A percentile compares a stretch with the other conserved stretches of the same genome.
Conservation (phyloP, 371 early-diverging fungal species). For the Sporodiniella umbellata region DNA sequence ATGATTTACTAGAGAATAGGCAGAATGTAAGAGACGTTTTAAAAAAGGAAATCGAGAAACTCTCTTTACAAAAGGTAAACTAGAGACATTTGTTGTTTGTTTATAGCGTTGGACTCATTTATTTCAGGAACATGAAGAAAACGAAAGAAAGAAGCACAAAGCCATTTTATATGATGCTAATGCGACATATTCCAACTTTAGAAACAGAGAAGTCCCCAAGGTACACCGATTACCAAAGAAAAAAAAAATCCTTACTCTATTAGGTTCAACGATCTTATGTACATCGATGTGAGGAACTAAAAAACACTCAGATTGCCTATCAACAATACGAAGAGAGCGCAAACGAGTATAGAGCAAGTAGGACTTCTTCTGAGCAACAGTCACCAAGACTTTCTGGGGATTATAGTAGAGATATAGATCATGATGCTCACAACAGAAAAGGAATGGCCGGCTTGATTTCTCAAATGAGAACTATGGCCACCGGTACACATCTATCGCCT, state of each 20-base stretch:
- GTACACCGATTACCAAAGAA: constrained; percentile 11
- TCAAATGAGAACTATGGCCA: constrained; percentile 35
- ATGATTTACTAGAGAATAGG: constrained; percentile 22
- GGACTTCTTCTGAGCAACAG: constrained; percentile 16
- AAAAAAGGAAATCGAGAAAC: constrained; percentile 14
- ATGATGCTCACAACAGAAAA: constrained; percentile 18
- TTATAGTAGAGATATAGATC: constrained; percentile 1
- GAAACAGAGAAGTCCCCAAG: constrained; percentile 43
- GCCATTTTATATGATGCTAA: constrained; percentile 27
- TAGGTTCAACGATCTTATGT: constrained; percentile 46
- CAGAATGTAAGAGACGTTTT: constrained; percentile 17
- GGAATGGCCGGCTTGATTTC: constrained; percentile 41
- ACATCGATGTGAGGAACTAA: constrained; percentile 31
- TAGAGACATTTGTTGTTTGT: no score
- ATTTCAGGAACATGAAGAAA: constrained; percentile 32
- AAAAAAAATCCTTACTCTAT: not conserved
- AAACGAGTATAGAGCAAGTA: constrained; percentile 1
- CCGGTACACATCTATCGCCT: constrained; percentile 8
- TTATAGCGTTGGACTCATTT: no score
- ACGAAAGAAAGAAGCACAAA: constrained; percentile 28
- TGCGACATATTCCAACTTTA: constrained; percentile 27
- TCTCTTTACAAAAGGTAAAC: constrained; percentile 15
- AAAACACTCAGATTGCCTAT: constrained; percentile 19
- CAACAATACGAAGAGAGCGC: constrained; percentile 16
- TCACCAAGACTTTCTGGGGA: constrained; percentile 3